Evolutionary conservation across 202 grass and related monocot genomes (phyloP), one percentile per base, ranked within the genome.

Genomic region (Schoenoplectus tabernaemontani): DNA sequence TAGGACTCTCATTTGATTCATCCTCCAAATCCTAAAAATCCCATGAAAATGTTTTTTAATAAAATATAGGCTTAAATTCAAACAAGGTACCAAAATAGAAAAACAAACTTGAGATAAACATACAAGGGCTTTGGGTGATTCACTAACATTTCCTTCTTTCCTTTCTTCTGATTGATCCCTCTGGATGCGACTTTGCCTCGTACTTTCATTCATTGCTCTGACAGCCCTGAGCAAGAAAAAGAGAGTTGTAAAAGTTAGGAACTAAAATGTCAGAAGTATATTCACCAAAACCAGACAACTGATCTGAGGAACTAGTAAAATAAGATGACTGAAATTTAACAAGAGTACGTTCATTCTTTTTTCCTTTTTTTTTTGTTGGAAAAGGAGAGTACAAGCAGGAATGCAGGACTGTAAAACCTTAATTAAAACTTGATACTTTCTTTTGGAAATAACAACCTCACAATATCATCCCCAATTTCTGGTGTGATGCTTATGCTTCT

Each of bases 401-500:
- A n/a, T n/a, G n/a, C n/a, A 65, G 60, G 19, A 60, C 7, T 43
- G 57, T 17, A 78, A 78, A 62, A 3, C 36, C 6, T 12, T 16
- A 46, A 59, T 78, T 19, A 44, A 61, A 78, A 46, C 70, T 75
- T 2, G 9, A 60, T 62, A 30, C 13, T 44, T 62, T 57, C 2
- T 57, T 6, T 46, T 24, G 11, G 20, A 80, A 48, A 79, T 47
- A n/a, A 80, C 67, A 90, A 98, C 95, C 95, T 98, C 70, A 90
- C 95, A 82, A 95, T 92, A 84, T 98, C 89, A 50, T 98, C 95
- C 86, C 95, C 88, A 87, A 98, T 95, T 94, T 98, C 91, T 83
- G 95, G 95, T 57, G 89, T 89, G 85, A 87, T 86, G 71, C 90
- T 98, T 76, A 85, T 94, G 83, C 85, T 95, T 68, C 91, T 84